These are phyloP conservation scores for Toxicodendron radicans DNA, from an alignment of 345 rosid genomes.

Conservation along the genomic window DNA sequence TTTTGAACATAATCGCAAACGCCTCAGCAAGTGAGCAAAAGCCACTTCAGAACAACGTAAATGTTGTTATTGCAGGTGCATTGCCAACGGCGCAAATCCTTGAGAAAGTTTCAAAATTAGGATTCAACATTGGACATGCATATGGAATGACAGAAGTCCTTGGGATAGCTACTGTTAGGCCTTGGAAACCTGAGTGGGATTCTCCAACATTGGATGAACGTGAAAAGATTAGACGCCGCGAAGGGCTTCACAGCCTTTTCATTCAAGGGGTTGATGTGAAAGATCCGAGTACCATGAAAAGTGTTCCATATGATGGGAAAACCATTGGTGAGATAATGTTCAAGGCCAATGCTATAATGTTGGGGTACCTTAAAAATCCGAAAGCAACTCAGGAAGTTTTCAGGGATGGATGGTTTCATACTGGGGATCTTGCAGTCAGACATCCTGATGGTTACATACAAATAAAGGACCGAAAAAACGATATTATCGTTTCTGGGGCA, in stretches of 20 bases:
- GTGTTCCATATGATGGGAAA: slow-evolving; percentile 54
- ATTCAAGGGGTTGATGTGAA: slow-evolving; percentile 53
- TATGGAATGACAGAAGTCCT: slow-evolving; percentile 68
- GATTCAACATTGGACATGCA: slow-evolving; percentile 41
- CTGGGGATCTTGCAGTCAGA: slow-evolving; percentile 55
- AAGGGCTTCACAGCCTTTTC: slow-evolving; percentile 36
- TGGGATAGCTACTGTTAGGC: slow-evolving; percentile 41
- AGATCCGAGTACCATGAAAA: slow-evolving; percentile 45
- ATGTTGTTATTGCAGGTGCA: slow-evolving; percentile 41
- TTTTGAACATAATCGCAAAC: slow-evolving; percentile 42
- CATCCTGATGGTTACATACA: slow-evolving; percentile 50
- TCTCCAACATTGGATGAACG: neutral
- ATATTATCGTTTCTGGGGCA: slow-evolving; percentile 27
- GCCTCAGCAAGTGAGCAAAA: neutral
- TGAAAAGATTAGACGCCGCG: slow-evolving; percentile 7
- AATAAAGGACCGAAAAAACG: slow-evolving; percentile 62
- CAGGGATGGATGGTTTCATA: slow-evolving; percentile 58
- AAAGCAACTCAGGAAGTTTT: slow-evolving; percentile 51
- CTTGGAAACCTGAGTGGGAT: slow-evolving; percentile 29
- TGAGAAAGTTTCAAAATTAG: slow-evolving; percentile 38
- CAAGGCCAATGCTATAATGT: slow-evolving; percentile 54
- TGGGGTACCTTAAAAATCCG: slow-evolving; percentile 50
- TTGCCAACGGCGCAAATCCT: slow-evolving; percentile 26
- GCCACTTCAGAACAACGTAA: slow-evolving; percentile 25
- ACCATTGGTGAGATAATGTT: slow-evolving; percentile 63